Evolutionary conservation across 495 filamentous ascomycete species (phyloP).

Genomic region (Letharia lupina): DNA sequence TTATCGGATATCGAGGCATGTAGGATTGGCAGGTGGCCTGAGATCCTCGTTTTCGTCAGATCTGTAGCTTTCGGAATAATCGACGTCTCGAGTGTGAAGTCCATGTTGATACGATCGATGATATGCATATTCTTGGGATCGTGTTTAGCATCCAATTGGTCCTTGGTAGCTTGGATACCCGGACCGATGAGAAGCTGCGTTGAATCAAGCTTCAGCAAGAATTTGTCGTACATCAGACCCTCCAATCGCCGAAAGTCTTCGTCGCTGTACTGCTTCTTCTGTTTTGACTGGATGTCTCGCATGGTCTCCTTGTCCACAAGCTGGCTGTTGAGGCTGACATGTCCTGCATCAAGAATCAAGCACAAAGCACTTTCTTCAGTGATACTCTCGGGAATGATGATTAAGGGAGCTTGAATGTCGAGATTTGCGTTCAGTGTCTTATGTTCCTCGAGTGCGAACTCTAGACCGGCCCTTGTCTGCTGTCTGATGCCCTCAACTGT

Average conservation of each 20-base stretch:
- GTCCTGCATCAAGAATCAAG: conserved; percentile 90
- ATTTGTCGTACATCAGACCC: conserved; percentile 91
- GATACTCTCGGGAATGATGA: conserved; percentile 91
- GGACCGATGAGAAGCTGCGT: conserved; percentile 94
- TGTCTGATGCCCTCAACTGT: conserved; percentile 90
- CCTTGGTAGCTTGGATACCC: conserved; percentile 81
- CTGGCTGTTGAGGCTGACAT: conserved; percentile 87
- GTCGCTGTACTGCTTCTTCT: conserved; percentile 77
- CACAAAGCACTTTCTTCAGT: conserved; percentile 71
- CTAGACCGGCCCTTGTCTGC: conserved; percentile 88
- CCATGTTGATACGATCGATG: conserved; percentile 92
- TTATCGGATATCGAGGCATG: conserved; percentile 86
- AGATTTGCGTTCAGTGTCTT: conserved; percentile 95
- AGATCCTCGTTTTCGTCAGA: conserved; percentile 84
- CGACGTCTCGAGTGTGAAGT: conserved; percentile 84
- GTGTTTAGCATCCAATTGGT: conserved; percentile 65
- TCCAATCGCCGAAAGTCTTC: conserved; percentile 82
- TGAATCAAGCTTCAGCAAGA: conserved; percentile 80
- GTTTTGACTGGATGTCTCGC: conserved; percentile 81
- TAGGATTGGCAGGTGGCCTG: conserved; percentile 83
- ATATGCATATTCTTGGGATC: conserved; percentile 72
- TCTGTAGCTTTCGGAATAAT: conserved; percentile 92
- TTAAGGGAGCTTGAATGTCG: conserved; percentile 89
- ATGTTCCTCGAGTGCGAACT: conserved; percentile 93
- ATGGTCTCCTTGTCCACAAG: conserved; percentile 84